A percentile compares a stretch with the other conserved stretches of the same genome.
These are phyloP conservation scores for Monosporozyma servazzii DNA, from an alignment of 805 yeast genomes.

Conservation along the genomic window DNA sequence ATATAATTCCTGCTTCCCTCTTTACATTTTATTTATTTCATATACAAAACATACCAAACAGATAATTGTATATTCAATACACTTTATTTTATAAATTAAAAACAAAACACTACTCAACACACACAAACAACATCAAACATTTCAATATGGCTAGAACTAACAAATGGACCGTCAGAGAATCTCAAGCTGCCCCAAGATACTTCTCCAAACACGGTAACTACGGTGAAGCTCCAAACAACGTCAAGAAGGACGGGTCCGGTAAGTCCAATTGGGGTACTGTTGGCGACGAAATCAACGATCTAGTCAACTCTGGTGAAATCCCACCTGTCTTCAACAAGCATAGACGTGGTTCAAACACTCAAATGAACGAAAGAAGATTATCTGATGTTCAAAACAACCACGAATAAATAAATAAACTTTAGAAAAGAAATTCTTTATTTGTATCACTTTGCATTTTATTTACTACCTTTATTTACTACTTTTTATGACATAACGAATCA, in stretches of 20 bases:
- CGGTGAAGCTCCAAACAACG: constrained; percentile 62
- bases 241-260: constrained; percentile 81
- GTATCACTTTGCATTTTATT: not conserved
- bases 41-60: not conserved
- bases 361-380: constrained; percentile 36
- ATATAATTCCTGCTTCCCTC: not conserved
- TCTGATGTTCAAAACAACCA: constrained; percentile 22
- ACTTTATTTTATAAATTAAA: not conserved
- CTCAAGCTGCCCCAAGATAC: constrained; percentile 52
- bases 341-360: constrained; percentile 44
- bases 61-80: not conserved
- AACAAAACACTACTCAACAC: not conserved
- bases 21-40: not conserved
- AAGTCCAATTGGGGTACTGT: constrained; percentile 80
- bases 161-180: constrained; percentile 63
- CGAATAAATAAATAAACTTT: not conserved
- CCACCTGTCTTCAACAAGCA: constrained; percentile 37
- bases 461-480: not conserved
- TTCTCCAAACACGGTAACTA: constrained; percentile 69
- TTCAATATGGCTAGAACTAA: constrained; percentile 58
- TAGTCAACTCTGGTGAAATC: constrained; percentile 50
- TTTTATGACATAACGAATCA: too few relatives aligned
- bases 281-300: constrained; percentile 66
- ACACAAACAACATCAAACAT: not conserved
- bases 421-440: not conserved